Conservation (phyloP, 768 basidiomycete species). For the Rhizopogon vesiculosus region DNA sequence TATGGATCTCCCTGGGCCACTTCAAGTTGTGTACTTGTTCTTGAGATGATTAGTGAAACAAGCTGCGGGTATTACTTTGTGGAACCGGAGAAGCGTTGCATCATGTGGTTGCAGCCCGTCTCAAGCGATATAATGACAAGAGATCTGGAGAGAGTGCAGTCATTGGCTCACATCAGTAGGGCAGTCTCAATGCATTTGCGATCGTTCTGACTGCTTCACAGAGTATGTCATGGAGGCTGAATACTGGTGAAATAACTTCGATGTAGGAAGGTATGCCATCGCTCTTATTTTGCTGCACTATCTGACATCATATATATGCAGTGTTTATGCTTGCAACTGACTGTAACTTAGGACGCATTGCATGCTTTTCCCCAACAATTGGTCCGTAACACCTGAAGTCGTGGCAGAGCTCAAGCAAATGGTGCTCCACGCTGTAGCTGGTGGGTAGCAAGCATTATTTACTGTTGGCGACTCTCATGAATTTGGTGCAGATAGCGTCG, state of each 20-base stretch:
- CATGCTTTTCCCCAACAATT: neutral
- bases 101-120: conserved; percentile 40
- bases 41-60: conserved; percentile 1
- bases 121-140: conserved; percentile 23
- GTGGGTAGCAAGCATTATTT: conserved; percentile 10
- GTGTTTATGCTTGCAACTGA: neutral
- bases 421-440: conserved; percentile 8
- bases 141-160: conserved; percentile 30
- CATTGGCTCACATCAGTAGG: conserved; percentile 35
- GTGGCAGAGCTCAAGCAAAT: neutral
- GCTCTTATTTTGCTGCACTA: neutral
- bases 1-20: conserved; percentile 6
- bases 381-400: neutral
- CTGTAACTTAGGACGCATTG: neutral
- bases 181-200: neutral
- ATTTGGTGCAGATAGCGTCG: conserved; percentile 28
- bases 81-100: conserved; percentile 33
- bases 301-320: neutral
- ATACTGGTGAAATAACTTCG: conserved; percentile 14
- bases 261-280: neutral
- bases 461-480: neutral
- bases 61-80: conserved; percentile 39
- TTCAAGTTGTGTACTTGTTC: neutral
- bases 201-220: conserved; percentile 1
- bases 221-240: conserved; percentile 12